Conservation (phyloP, 2,329 filamentous ascomycete species). For the Monilinia fructicola region DNA sequence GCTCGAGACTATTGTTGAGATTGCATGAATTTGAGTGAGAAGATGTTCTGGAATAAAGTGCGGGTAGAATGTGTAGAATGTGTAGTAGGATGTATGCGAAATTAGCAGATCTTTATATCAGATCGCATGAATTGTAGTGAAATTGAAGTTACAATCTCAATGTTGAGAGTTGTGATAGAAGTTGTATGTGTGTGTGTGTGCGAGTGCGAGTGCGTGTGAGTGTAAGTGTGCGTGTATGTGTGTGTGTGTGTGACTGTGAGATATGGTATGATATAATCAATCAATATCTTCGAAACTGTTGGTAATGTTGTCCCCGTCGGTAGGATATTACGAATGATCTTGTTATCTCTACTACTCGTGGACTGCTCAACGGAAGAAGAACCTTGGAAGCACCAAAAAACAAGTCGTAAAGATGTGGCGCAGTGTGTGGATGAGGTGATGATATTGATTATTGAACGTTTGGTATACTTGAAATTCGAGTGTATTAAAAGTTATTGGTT, state of each 20-base stretch:
- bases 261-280: background rate
- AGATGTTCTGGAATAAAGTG: background rate
- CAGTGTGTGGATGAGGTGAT: background rate
- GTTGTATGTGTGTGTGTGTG: background rate
- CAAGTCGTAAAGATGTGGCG: background rate
- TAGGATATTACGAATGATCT: no score
- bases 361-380: background rate
- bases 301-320: no score
- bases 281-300: no score
- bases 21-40: slow-evolving; percentile 8
- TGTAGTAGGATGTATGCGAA: background rate
- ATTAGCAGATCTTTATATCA: background rate
- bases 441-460: background rate
- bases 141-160: background rate
- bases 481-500: background rate
- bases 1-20: slow-evolving; percentile 8
- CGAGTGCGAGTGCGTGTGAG: background rate
- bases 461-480: background rate
- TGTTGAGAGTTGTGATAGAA: background rate
- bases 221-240: background rate
- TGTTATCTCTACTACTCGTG: background rate
- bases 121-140: background rate
- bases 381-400: background rate
- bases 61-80: background rate
- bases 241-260: background rate